Evolutionary conservation across 1,284 basidiomycete genomes (phyloP).

Genomic region (Trichosporon sp.): DNA sequence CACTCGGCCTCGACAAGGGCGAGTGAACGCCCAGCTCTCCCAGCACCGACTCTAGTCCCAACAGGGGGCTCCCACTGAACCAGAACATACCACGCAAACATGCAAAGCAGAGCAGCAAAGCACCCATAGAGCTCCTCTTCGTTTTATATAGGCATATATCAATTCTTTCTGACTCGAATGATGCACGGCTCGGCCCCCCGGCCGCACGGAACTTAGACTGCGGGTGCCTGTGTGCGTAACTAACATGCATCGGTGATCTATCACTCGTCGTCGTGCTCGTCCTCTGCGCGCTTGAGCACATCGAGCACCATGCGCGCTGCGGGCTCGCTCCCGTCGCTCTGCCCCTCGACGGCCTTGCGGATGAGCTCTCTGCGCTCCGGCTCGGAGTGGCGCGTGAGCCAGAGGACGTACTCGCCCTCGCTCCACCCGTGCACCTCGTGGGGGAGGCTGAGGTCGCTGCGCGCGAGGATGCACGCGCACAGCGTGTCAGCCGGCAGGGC

Average conservation of each 20-base stretch:
- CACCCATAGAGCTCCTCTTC: background rate
- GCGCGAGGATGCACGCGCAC: constrained; percentile 85
- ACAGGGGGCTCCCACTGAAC: background rate
- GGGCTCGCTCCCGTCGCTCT: constrained; percentile 20
- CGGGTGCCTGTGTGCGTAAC: too few relatives aligned
- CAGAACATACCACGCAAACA: background rate
- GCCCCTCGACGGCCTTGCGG: constrained; percentile 42
- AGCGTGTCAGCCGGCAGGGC: constrained; percentile 75
- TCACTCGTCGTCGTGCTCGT: background rate
- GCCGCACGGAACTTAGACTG: too few relatives aligned
- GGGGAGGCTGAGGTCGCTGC: constrained; percentile 75
- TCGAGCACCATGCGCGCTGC: background rate
- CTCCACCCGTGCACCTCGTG: constrained; percentile 85
- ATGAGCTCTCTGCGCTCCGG: constrained; percentile 38
- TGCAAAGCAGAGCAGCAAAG: background rate
- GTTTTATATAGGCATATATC: background rate
- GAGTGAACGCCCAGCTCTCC: constrained; percentile 9
- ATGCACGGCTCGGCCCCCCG: too few relatives aligned
- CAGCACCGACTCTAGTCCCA: too few relatives aligned
- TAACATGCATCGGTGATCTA: background rate
- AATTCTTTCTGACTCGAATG: background rate
- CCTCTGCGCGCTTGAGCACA: background rate
- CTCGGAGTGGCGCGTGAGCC: constrained; percentile 44
- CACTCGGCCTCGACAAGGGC: constrained; percentile 21
- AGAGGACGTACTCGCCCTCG: constrained; percentile 69